These are phyloP conservation scores for Daldinia concentrica DNA, from an alignment of 495 filamentous ascomycete genomes.

Conservation along the genomic window DNA sequence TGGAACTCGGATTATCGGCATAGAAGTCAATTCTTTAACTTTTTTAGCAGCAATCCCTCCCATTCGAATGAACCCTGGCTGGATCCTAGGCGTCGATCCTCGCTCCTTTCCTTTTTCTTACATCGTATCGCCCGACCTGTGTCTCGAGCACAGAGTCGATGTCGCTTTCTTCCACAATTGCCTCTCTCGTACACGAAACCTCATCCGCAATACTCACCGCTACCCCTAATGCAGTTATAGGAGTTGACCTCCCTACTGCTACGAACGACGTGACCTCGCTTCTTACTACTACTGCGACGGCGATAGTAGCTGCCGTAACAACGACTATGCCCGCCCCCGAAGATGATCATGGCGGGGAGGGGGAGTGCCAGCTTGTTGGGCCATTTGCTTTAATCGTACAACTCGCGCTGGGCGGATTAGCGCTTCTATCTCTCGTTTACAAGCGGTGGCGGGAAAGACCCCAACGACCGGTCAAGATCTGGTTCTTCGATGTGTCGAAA, in stretches of 20 bases:
- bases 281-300: slow-evolving; percentile 45
- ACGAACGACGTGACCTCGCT: slow-evolving; percentile 44
- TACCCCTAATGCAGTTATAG: slow-evolving; percentile 40
- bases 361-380: slow-evolving; percentile 84
- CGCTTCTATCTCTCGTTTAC: slow-evolving; percentile 85
- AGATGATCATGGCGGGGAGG: slow-evolving; percentile 44
- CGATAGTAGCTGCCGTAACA: slow-evolving; percentile 42
- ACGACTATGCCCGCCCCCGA: slow-evolving; percentile 31
- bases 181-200: slow-evolving; percentile 22
- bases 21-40: background rate
- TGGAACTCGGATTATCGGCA: slow-evolving; percentile 6
- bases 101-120: slow-evolving; percentile 23
- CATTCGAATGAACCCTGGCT: slow-evolving; percentile 41
- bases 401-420: slow-evolving; percentile 83
- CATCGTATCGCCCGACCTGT: slow-evolving; percentile 17
- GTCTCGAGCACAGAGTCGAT: slow-evolving; percentile 32
- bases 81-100: slow-evolving; percentile 40
- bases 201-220: slow-evolving; percentile 44
- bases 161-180: slow-evolving; percentile 39
- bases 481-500: slow-evolving; percentile 96
- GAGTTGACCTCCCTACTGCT: slow-evolving; percentile 44
- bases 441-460: slow-evolving; percentile 93
- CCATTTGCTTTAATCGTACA: slow-evolving; percentile 91
- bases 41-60: slow-evolving; percentile 15
- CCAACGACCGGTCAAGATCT: slow-evolving; percentile 90